Evolutionary conservation across 1,284 basidiomycete species (phyloP).

Genomic region (Mycosarcoma mackinlayi): DNA sequence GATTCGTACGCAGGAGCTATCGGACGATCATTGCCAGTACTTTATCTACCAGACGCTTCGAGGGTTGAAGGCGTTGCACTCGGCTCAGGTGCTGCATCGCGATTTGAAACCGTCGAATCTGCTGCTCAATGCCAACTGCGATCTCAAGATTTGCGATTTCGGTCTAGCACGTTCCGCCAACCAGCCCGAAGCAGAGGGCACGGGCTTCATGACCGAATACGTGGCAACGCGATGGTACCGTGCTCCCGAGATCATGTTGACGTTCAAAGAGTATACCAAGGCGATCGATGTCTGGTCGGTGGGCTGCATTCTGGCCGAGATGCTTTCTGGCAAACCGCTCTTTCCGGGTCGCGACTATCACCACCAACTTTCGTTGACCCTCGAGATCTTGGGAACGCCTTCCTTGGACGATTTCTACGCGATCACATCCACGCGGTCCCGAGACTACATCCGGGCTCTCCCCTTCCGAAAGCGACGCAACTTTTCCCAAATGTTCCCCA

Average conservation of each 20-base stretch:
- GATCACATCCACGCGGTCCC: slow-evolving; percentile 82
- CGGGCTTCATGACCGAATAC: slow-evolving; percentile 68
- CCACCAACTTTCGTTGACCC: slow-evolving; percentile 73
- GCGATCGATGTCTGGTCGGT: slow-evolving; percentile 80
- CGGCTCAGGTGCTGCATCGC: slow-evolving; percentile 66
- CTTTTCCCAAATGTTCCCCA: slow-evolving; percentile 80
- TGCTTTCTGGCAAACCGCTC: slow-evolving; percentile 87
- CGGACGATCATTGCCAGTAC: slow-evolving; percentile 89
- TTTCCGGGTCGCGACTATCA: slow-evolving; percentile 78
- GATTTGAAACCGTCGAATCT: slow-evolving; percentile 67
- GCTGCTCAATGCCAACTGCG: slow-evolving; percentile 66
- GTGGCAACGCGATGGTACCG: slow-evolving; percentile 68
- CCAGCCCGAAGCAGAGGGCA: slow-evolving; percentile 64
- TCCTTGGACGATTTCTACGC: slow-evolving; percentile 75
- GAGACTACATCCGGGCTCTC: slow-evolving; percentile 91
- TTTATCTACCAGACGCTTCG: slow-evolving; percentile 82
- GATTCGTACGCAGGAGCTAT: slow-evolving; percentile 68
- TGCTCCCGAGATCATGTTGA: slow-evolving; percentile 68
- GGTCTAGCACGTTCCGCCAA: slow-evolving; percentile 66
- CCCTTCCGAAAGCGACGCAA: slow-evolving; percentile 88
- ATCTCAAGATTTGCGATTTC: slow-evolving; percentile 68
- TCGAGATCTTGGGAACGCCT: slow-evolving; percentile 74
- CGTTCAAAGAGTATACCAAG: slow-evolving; percentile 69
- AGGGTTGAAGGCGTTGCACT: slow-evolving; percentile 67
- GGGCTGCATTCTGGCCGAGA: slow-evolving; percentile 93